Evolutionary conservation across 106 monocot species (phyloP).

Genomic region (Dioscorea dumetorum): DNA sequence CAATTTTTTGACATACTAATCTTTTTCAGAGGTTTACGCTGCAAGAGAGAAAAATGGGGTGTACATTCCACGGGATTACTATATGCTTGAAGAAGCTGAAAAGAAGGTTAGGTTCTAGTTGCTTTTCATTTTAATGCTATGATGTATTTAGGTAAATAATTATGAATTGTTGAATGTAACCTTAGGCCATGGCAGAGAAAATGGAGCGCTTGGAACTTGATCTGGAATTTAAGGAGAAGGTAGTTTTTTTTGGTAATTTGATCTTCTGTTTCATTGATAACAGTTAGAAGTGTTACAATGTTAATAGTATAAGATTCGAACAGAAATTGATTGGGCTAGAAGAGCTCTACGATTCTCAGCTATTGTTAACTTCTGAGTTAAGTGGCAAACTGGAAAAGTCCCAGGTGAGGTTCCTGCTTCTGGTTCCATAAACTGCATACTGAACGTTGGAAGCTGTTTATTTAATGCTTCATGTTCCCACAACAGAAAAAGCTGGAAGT

Average conservation of each 20-base stretch:
- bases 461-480: neutral
- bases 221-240: constrained; percentile 81
- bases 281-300: neutral
- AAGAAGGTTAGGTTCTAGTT: constrained; percentile 46
- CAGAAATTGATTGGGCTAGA: constrained; percentile 68
- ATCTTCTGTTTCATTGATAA: neutral
- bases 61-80: constrained; percentile 58
- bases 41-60: constrained; percentile 84
- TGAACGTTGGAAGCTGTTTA: constrained; percentile 1
- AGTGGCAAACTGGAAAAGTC: constrained; percentile 50
- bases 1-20: no score
- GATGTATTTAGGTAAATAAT: no score
- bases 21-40: constrained; percentile 52
- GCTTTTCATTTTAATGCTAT: no score
- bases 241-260: constrained; percentile 7
- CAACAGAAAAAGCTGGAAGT: constrained; percentile 47
- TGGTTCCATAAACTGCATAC: neutral
- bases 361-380: constrained; percentile 43
- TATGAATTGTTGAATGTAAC: no score
- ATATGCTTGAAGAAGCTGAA: constrained; percentile 66
- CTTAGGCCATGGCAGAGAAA: constrained; percentile 70
- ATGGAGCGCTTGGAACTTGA: constrained; percentile 58
- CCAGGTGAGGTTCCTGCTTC: constrained; percentile 26
- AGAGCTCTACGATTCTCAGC: constrained; percentile 57
- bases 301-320: neutral